Percentiles rank a stretch among this genome's conserved stretches.
Evolutionary conservation across 148 eudicot species (phyloP).

Genomic region (Fagopyrum esculentum): DNA sequence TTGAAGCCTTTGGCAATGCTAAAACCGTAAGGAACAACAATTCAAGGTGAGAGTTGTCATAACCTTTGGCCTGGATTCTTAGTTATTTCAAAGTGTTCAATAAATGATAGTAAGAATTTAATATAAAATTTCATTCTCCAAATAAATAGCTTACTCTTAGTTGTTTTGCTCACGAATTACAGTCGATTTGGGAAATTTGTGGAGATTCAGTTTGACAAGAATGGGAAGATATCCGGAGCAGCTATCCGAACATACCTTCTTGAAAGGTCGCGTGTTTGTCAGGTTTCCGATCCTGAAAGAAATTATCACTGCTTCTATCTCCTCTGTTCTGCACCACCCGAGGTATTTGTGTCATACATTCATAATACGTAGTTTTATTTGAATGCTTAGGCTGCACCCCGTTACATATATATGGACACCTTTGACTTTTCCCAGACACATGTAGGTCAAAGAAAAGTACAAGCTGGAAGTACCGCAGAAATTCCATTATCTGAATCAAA

Average conservation of each 20-base stretch:
- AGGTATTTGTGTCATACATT: slow-evolving; percentile 34
- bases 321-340: slow-evolving; percentile 85
- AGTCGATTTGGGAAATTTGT: slow-evolving; percentile 93
- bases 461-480: slow-evolving; percentile 66
- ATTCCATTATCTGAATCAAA: slow-evolving; percentile 80
- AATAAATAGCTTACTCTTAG: too few species aligned
- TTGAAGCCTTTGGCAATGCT: slow-evolving; percentile 73
- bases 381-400: too few species aligned
- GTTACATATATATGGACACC: slow-evolving; percentile 12
- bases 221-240: slow-evolving; percentile 88
- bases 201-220: slow-evolving; percentile 79
- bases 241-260: slow-evolving; percentile 90
- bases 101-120: too few species aligned
- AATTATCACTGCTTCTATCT: slow-evolving; percentile 85
- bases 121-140: too few species aligned
- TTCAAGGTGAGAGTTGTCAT: slow-evolving; percentile 51
- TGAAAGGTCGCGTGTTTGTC: slow-evolving; percentile 91
- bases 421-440: not conserved
- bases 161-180: slow-evolving; percentile 19
- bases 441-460: slow-evolving; percentile 68
- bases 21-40: slow-evolving; percentile 56
- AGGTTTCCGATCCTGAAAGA: slow-evolving; percentile 82
- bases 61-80: not conserved
- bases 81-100: too few species aligned
- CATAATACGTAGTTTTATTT: not conserved